Evolutionary conservation across 192 early-diverging fungal genomes (phyloP).

Genomic region (Powellomyces hirtus): DNA sequence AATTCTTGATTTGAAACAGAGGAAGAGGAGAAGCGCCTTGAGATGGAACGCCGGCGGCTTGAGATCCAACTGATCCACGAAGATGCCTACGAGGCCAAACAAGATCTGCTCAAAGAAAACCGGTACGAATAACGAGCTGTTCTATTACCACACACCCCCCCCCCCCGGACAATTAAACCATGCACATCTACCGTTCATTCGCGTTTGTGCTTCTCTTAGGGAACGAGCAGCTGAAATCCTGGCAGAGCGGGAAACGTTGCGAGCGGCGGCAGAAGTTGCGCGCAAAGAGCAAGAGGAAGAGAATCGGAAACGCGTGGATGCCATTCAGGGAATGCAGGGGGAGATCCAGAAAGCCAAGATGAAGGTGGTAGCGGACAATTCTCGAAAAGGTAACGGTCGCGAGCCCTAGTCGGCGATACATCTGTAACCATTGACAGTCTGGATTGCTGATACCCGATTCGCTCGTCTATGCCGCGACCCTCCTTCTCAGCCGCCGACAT

Average conservation of each 20-base stretch:
- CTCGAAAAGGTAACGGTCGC: constrained; percentile 33
- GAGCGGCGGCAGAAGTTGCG: constrained; percentile 13
- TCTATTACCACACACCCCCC: background rate
- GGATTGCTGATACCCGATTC: background rate
- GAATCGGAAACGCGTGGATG: constrained; percentile 44
- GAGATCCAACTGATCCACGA: constrained; percentile 55
- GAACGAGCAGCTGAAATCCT: constrained; percentile 38
- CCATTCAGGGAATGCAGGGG: constrained; percentile 48
- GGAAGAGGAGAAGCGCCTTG: constrained; percentile 36
- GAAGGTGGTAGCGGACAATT: constrained; percentile 38
- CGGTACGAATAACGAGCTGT: constrained; percentile 3
- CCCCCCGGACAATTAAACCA: background rate
- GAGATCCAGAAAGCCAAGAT: constrained; percentile 43
- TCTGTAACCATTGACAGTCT: background rate
- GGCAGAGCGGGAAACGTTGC: constrained; percentile 37
- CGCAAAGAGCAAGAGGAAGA: constrained; percentile 34
- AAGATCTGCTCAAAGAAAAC: constrained; percentile 45
- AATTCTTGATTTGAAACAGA: constrained; percentile 24
- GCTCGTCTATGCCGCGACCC: background rate
- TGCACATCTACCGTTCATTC: too few species aligned
- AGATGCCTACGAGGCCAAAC: constrained; percentile 44
- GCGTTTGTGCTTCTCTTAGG: background rate
- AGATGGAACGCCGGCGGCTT: constrained; percentile 43
- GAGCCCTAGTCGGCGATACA: background rate
- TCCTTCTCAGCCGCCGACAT: constrained; percentile 34